These are phyloP conservation scores for Falciphora oryzae DNA, from an alignment of 2,329 filamentous ascomycete species.

Conservation along the genomic window DNA sequence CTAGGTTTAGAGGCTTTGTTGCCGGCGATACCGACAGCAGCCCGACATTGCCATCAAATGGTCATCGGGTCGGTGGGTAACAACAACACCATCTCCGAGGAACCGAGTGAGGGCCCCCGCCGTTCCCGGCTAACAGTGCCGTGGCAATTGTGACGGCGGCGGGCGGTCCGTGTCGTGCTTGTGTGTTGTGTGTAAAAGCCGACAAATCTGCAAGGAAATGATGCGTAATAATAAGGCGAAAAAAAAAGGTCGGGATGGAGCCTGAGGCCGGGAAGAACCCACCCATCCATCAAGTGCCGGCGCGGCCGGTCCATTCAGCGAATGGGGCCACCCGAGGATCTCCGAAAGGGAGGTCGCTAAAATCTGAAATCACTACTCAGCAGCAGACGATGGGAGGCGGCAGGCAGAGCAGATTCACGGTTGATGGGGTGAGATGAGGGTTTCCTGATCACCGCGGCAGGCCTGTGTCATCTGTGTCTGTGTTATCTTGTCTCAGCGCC, in stretches of 20 bases:
- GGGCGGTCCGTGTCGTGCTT: too few species aligned
- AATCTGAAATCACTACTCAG: not conserved
- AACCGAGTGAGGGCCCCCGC: not conserved
- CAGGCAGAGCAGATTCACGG: not conserved
- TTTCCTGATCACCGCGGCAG: not conserved
- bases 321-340: not conserved
- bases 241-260: conserved; percentile 10
- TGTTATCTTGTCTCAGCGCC: not conserved
- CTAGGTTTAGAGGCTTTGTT: not conserved
- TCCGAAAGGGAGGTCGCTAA: not conserved
- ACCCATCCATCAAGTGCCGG: not conserved
- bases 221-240: not conserved
- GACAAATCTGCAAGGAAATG: not conserved
- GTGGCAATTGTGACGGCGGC: not conserved
- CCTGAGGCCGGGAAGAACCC: not conserved
- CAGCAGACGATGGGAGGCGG: too few species aligned
- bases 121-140: not conserved
- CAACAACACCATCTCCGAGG: not conserved
- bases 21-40: not conserved
- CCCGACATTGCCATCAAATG: not conserved
- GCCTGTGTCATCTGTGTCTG: not conserved
- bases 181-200: not conserved
- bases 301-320: not conserved
- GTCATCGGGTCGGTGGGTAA: not conserved
- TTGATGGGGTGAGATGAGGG: not conserved